Conservation (phyloP, 176 grass and related monocot genomes). For the Triticum turgidum region DNA sequence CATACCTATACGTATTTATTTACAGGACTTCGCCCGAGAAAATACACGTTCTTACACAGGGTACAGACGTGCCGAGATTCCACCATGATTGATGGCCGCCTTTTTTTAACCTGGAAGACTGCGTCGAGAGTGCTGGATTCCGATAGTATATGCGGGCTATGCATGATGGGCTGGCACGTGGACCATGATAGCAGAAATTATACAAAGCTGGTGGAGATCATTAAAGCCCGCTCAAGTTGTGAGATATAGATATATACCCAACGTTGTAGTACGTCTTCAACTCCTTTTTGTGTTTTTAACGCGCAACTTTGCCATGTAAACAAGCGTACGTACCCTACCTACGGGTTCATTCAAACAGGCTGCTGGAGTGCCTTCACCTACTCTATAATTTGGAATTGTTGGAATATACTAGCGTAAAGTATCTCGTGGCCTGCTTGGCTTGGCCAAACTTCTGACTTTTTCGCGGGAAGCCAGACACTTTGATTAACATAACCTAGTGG, state of each 20-base stretch:
- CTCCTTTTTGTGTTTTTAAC: neutral
- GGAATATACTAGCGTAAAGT: conserved; percentile 4
- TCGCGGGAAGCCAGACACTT: neutral
- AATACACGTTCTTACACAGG: neutral
- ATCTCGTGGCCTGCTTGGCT: neutral
- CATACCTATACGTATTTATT: too few relatives aligned
- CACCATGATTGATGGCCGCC: neutral
- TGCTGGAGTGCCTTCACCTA: neutral
- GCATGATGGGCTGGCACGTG: conserved; percentile 7
- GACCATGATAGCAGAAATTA: conserved; percentile 1
- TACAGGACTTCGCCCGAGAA: too few relatives aligned
- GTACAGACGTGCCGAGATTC: neutral
- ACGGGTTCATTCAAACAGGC: neutral
- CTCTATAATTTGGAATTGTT: neutral
- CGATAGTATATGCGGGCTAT: conserved; percentile 6
- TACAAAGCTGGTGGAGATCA: neutral
- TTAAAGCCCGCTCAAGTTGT: neutral
- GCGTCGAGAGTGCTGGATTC: neutral
- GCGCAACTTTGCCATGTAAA: neutral
- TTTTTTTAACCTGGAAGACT: neutral
- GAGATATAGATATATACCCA: neutral
- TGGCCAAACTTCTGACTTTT: conserved; percentile 2
- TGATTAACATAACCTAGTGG: neutral
- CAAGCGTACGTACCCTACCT: neutral
- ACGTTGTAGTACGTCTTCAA: neutral